Conservation (phyloP, 495 filamentous ascomycete genomes). For the Xylaria curta region DNA sequence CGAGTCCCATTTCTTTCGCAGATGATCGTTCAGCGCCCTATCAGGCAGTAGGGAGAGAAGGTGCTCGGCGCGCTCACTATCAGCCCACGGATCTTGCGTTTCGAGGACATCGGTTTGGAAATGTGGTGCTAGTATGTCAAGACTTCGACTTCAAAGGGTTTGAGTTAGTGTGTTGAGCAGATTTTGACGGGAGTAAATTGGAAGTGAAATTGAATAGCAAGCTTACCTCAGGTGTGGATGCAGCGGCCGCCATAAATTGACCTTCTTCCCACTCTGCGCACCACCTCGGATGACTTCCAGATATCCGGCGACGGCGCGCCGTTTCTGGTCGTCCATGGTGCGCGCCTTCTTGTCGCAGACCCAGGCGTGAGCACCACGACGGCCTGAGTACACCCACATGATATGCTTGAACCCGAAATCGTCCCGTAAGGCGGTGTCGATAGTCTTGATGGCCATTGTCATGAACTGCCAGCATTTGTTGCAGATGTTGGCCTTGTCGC, state of each 20-base stretch:
- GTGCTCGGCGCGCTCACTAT: conserved; percentile 68
- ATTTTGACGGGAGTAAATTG: background rate
- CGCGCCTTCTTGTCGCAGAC: conserved; percentile 92
- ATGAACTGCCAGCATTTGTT: conserved; percentile 95
- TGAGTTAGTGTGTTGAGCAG: background rate
- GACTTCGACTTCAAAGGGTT: conserved; percentile 66
- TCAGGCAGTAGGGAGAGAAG: conserved; percentile 84
- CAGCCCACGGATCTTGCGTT: conserved; percentile 84
- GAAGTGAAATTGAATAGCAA: conserved; percentile 9
- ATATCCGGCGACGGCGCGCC: conserved; percentile 84
- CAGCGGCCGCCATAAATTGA: conserved; percentile 82
- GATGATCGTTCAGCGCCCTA: conserved; percentile 69
- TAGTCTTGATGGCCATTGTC: conserved; percentile 94
- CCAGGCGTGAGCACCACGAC: conserved; percentile 97
- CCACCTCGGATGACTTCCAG: conserved; percentile 86
- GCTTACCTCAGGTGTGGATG: conserved; percentile 84
- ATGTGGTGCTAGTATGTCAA: conserved; percentile 69
- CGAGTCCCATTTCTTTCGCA: conserved; percentile 90
- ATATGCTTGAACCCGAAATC: conserved; percentile 97
- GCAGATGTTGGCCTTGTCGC: conserved; percentile 91
- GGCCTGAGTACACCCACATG: conserved; percentile 97
- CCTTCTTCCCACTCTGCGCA: conserved; percentile 82
- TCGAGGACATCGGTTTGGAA: conserved; percentile 82
- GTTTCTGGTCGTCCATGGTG: conserved; percentile 79
- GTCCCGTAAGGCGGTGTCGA: conserved; percentile 83